Conservation (phyloP, 2,329 filamentous ascomycete species). For the Alternaria ethzedia region DNA sequence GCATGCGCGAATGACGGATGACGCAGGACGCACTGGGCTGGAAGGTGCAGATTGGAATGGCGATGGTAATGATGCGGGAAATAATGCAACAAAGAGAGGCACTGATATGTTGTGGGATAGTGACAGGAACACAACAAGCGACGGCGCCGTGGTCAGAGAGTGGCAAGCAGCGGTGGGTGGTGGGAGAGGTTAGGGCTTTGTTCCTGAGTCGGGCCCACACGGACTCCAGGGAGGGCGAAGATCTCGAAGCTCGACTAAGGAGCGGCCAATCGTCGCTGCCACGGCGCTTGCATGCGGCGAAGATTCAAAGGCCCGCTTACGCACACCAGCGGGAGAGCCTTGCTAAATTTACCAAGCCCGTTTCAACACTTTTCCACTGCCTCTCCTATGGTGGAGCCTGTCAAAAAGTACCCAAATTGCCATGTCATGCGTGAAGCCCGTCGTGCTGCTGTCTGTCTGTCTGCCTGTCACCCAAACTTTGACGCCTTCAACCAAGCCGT, state of each 20-base stretch:
- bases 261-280: constrained; percentile 21
- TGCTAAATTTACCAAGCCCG: constrained; percentile 32
- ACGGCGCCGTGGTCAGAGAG: constrained; percentile 7
- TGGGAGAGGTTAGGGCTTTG: constrained; percentile 6
- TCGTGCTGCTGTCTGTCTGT: neutral
- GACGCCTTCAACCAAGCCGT: neutral
- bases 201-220: constrained; percentile 17
- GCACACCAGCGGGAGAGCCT: constrained; percentile 22
- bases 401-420: constrained; percentile 8
- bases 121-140: neutral
- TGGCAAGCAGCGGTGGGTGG: constrained; percentile 9
- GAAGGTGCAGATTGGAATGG: neutral
- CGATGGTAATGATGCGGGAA: neutral
- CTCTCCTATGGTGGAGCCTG: constrained; percentile 19
- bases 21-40: neutral
- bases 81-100: constrained; percentile 1
- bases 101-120: neutral
- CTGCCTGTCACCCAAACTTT: neutral
- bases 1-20: constrained; percentile 16
- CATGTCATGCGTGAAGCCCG: constrained; percentile 1
- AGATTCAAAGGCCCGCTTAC: constrained; percentile 27
- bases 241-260: constrained; percentile 24
- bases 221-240: constrained; percentile 17
- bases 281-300: constrained; percentile 32
- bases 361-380: constrained; percentile 23